Base-by-base conservation (phyloP, 1,139 yeast species). In the Meyerozyma elateridarum region DNA sequence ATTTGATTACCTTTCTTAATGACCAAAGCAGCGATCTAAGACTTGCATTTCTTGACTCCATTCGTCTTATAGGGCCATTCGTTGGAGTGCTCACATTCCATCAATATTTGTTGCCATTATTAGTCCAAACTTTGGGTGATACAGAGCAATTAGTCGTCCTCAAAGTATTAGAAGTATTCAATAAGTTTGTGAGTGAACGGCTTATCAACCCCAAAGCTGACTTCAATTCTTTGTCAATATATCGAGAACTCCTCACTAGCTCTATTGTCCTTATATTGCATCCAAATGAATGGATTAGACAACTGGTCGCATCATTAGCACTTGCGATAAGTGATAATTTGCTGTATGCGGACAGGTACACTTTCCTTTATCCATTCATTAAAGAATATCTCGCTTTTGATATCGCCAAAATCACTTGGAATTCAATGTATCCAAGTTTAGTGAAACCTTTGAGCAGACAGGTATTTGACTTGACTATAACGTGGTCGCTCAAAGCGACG, bases 211-310 rank as follows among this genome's bases (percentile, higher is more conserved):
- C 71, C 1, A 44, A 42, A 20, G 39, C 57, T 0, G 68, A 66
- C 26, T 67, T 65, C 46, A 67, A 65, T 42, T 64, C 67, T 1
- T 49, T 66, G 36, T 62, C 59, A 18, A 60, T 67, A 4, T 67
- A 66, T 38, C 54, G 56, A 33, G 73, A 67, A 38, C 41, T 68
- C 14, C 45, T 68, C 12, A 26, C 39, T 1, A 59, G 50, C 36
- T 55, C 66, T 1, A 44, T 57, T 3, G 49, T 51, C 29, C 50
- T 67, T 8, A 52, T 83, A 1, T 55, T 91, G 7, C 96, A 88
- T 50, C 98, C 98, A 0, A 88, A 88, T 53, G 81, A 78, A 36
- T 81, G 95, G 81, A 80, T 91, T 6, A 62, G 96, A 28, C 85
- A 83, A 39, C 73, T 84, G 3, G 76, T 83, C 0, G 51, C 88